These are phyloP conservation scores for Aspergillus heteromorphus DNA, from an alignment of 495 filamentous ascomycete genomes.

Conservation along the genomic window DNA sequence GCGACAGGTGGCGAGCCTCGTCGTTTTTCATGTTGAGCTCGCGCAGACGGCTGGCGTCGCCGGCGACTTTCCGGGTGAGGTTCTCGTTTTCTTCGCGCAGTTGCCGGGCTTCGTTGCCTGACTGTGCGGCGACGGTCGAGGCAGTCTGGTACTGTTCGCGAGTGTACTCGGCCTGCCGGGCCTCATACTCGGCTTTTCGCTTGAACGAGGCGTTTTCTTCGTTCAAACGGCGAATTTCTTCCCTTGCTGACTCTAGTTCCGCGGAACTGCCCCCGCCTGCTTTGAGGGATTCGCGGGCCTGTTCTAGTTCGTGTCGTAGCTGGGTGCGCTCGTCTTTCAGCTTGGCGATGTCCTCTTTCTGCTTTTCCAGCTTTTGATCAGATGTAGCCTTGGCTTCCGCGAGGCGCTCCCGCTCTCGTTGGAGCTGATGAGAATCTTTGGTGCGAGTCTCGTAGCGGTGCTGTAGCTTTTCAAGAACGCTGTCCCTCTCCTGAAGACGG, in stretches of 20 bases:
- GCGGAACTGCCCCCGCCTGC: slow-evolving; percentile 45
- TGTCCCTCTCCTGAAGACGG: slow-evolving; percentile 25
- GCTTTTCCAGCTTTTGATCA: slow-evolving; percentile 34
- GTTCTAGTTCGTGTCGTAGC: slow-evolving; percentile 45
- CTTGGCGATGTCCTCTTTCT: slow-evolving; percentile 37
- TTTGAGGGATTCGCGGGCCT: slow-evolving; percentile 42
- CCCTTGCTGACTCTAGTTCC: slow-evolving; percentile 41
- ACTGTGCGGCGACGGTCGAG: slow-evolving; percentile 48
- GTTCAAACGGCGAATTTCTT: slow-evolving; percentile 38
- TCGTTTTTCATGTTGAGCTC: slow-evolving; percentile 44
- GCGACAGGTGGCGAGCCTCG: slow-evolving; percentile 27
- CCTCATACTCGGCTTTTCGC: slow-evolving; percentile 45
- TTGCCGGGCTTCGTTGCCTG: slow-evolving; percentile 44
- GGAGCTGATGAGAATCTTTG: slow-evolving; percentile 31
- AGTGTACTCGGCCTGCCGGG: slow-evolving; percentile 53
- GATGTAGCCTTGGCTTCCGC: slow-evolving; percentile 16
- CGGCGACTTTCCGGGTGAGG: slow-evolving; percentile 45
- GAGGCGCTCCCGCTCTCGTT: slow-evolving; percentile 31
- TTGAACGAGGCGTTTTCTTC: slow-evolving; percentile 39
- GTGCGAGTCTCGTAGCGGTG: slow-evolving; percentile 42
- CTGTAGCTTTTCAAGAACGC: slow-evolving; percentile 28
- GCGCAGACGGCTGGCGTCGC: slow-evolving; percentile 47
- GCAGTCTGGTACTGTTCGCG: slow-evolving; percentile 60
- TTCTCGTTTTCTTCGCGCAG: slow-evolving; percentile 42
- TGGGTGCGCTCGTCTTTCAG: slow-evolving; percentile 45